Conservation (phyloP, 139 green algal genomes). For the Tetraselmis chui region DNA sequence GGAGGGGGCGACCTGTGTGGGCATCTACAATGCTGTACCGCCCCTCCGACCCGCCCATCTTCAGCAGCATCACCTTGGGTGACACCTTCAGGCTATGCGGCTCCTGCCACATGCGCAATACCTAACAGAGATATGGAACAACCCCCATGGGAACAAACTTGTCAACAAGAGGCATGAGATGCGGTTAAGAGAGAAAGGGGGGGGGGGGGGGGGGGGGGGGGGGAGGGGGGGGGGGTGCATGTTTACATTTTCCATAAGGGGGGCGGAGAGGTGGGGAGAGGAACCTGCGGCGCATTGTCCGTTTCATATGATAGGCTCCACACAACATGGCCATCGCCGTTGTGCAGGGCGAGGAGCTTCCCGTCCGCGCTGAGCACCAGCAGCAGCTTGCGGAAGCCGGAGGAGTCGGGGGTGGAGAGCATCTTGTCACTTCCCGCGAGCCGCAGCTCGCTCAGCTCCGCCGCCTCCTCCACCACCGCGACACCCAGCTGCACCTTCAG, state of each 20-base stretch:
- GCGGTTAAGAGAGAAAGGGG: not conserved
- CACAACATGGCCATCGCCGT: constrained; percentile 73
- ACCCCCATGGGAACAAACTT: not conserved
- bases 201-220: too few relatives aligned
- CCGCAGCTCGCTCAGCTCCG: constrained; percentile 18
- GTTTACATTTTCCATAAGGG: not conserved
- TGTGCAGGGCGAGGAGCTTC: constrained; percentile 77
- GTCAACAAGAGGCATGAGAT: not conserved
- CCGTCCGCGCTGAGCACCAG: constrained; percentile 50
- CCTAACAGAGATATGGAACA: not conserved
- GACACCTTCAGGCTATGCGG: constrained; percentile 1
- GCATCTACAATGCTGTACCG: not conserved
- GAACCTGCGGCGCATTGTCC: not conserved
- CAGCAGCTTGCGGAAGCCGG: constrained; percentile 72
- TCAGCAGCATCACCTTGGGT: not conserved
- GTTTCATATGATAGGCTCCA: constrained; percentile 41
- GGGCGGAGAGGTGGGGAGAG: not conserved
- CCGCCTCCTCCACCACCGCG: constrained; percentile 23
- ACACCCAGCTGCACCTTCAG: constrained; percentile 40
- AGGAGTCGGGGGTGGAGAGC: constrained; percentile 44
- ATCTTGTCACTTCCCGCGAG: constrained; percentile 31
- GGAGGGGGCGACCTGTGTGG: not conserved
- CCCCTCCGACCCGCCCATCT: not conserved
- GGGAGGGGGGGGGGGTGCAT: not conserved
- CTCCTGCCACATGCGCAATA: not conserved